phyloP scores from a whole-genome alignment of 768 basidiomycete species.

The Lactarius psammicola region DNA sequence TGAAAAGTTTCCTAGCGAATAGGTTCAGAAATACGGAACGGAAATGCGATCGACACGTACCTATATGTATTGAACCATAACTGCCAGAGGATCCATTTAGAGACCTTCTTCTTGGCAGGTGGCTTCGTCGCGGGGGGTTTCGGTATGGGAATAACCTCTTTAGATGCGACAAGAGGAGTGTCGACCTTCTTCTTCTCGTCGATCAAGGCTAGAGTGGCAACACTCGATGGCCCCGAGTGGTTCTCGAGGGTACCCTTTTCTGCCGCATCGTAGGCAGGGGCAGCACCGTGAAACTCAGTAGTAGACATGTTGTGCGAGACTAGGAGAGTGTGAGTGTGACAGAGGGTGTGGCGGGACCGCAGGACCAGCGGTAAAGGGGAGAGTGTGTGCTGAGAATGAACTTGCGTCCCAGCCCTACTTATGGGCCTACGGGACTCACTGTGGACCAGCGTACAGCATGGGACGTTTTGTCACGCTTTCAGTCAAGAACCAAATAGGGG shows the following conservation, averaged over 20 bases:
- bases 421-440: constrained; percentile 12
- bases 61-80: constrained; percentile 82
- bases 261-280: constrained; percentile 32
- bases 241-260: constrained; percentile 35
- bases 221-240: constrained; percentile 16
- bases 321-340: constrained; percentile 28
- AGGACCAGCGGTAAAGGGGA: constrained; percentile 5
- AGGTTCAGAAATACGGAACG: constrained; percentile 1
- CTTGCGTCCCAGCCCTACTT: constrained; percentile 12
- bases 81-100: constrained; percentile 58
- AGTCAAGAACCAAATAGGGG: constrained; percentile 12
- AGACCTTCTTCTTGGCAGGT: constrained; percentile 50
- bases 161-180: constrained; percentile 34
- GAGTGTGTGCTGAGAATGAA: neutral
- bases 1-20: constrained; percentile 67
- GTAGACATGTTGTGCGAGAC: constrained; percentile 29
- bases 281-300: constrained; percentile 30
- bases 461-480: constrained; percentile 5
- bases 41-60: constrained; percentile 37
- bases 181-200: constrained; percentile 32
- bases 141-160: constrained; percentile 37
- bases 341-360: constrained; percentile 1
- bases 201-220: constrained; percentile 15
- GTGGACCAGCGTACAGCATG: constrained; percentile 13
- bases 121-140: constrained; percentile 36